A percentile compares a stretch with the other conserved stretches of the same genome.
Evolutionary conservation across 805 yeast genomes (phyloP).

Genomic region (Candida insectorum): DNA sequence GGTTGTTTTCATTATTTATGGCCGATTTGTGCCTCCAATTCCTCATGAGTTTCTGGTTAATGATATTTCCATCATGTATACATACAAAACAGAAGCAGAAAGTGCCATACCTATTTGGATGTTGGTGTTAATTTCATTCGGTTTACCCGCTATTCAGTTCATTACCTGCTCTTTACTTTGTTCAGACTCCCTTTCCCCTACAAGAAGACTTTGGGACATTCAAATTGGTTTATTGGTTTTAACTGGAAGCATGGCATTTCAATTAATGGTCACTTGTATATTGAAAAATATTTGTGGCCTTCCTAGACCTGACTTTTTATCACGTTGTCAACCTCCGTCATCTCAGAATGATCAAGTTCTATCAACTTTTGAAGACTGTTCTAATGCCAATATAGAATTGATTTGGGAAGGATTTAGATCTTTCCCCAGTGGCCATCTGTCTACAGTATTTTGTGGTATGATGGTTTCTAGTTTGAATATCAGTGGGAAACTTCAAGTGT

Average conservation of each 20-base stretch:
- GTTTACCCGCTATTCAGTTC: constrained; percentile 30
- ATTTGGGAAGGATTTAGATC: constrained; percentile 25
- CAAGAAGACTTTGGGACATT: constrained; percentile 38
- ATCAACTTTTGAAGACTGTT: constrained; percentile 17
- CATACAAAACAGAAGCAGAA: constrained; percentile 29
- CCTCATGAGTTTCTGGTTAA: constrained; percentile 37
- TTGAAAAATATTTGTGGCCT: constrained; percentile 25
- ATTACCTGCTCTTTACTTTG: constrained; percentile 14
- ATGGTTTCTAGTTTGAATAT: constrained; percentile 31
- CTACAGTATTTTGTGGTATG: constrained; percentile 29
- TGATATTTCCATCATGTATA: constrained; percentile 30
- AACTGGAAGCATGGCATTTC: constrained; percentile 35
- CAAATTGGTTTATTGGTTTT: constrained; percentile 33
- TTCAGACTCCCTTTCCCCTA: constrained; percentile 7
- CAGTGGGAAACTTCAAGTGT: constrained; percentile 30
- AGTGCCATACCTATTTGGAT: constrained; percentile 29
- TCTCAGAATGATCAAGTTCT: no score
- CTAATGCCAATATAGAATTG: constrained; percentile 10
- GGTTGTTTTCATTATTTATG: constrained; percentile 23
- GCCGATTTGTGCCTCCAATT: constrained; percentile 31
- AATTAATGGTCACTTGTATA: constrained; percentile 33
- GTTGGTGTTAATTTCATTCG: constrained; percentile 24
- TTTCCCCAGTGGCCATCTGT: constrained; percentile 28
- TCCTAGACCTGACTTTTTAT: constrained; percentile 25
- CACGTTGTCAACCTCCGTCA: constrained; percentile 21